Base-by-base conservation (phyloP, 768 basidiomycete species). In the Collybia sp. region DNA sequence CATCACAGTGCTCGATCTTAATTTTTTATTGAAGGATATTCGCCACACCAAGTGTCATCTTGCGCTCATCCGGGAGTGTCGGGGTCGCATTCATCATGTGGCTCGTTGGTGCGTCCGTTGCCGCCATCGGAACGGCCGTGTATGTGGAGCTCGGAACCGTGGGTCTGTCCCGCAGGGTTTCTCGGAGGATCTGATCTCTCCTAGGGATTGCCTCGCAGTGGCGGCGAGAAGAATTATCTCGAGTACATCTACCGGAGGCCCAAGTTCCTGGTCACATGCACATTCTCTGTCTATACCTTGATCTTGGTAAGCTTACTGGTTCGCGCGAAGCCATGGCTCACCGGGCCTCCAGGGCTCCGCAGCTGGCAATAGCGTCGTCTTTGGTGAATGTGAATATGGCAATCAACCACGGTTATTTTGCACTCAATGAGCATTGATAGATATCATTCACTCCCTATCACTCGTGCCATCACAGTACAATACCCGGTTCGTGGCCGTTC, bases 91-190 rank as follows among this genome's bases (percentile, higher is more conserved):
- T 88, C 17, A 43, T 79, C 8, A 80, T 86, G 78, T 88, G 86
- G 86, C 62, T 86, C 13, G 55, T 85, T 5, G 86, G 85, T 0
- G 77, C 85, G 3, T 55, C 73, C 20, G 74, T 87, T 33, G 83
- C 86, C 1, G 71, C 76, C 0, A 74, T 77, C 31, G 86, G 86
- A 3, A 84, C 84, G 2, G 72, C 77, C 0, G 85, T 88, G 2
- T 88, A 81, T 52, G 70, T 87, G n/a, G 86, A 88, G 58, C 71
- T 85, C 15, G 85, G 86, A 17, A 86, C 85, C 18, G 85, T 85
- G 47, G 50, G 71, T 50, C 33, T 39, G 35, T 38, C 41, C 42
- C 17, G 11, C 36, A n/a, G 16, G 19, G 25, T 19, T 8, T 13
- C 2, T 33, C 38, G 16, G 42, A 11, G 12, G 35, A 38, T 39